Conservation (phyloP, 331 rosid genomes). For the Rosa hybrid region DNA sequence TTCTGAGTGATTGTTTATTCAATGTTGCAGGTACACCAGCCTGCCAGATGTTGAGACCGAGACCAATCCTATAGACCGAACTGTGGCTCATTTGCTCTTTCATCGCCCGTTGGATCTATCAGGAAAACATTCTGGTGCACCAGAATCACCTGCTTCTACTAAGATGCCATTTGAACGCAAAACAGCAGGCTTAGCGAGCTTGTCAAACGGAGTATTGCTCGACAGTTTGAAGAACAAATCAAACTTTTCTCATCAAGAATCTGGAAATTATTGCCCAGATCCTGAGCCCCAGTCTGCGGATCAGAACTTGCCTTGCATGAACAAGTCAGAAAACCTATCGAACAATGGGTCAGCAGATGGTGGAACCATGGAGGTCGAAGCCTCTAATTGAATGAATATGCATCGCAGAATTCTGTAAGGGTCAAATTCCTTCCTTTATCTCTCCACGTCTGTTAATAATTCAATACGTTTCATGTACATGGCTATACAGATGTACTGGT, state of each 20-base stretch:
- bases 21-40: constrained; percentile 44
- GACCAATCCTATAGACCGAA: constrained; percentile 90
- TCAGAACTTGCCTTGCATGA: constrained; percentile 50
- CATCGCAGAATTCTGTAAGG: constrained; percentile 22
- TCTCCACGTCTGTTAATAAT: constrained; percentile 30
- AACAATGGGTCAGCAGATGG: constrained; percentile 37
- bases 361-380: constrained; percentile 49
- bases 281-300: constrained; percentile 37
- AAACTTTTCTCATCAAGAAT: constrained; percentile 39
- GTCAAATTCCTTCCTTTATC: constrained; percentile 57
- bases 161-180: constrained; percentile 43
- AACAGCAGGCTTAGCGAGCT: constrained; percentile 32
- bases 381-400: constrained; percentile 52
- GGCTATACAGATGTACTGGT: constrained; percentile 39
- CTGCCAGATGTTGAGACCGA: constrained; percentile 65
- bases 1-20: neutral
- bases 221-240: constrained; percentile 40
- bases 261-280: constrained; percentile 33
- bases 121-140: constrained; percentile 45
- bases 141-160: constrained; percentile 49
- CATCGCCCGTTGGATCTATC: constrained; percentile 61
- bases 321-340: constrained; percentile 55
- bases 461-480: neutral
- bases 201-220: constrained; percentile 37
- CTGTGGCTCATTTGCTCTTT: constrained; percentile 90